phyloP scores from a whole-genome alignment of 1,139 yeast species.

The Yamadazyma triangularis region DNA sequence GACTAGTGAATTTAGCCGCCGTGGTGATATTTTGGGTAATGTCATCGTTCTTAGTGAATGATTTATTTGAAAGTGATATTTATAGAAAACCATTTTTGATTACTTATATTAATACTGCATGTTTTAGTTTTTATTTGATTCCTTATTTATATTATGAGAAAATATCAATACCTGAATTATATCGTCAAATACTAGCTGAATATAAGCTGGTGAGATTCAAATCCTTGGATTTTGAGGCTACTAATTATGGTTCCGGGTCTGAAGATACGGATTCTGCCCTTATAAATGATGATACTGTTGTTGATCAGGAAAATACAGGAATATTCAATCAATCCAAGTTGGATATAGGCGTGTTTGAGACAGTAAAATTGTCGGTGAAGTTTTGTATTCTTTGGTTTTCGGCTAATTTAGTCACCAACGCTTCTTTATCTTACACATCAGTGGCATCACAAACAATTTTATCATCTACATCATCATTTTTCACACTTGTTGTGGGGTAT shows the following conservation, averaged over 20 bases:
- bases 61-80: conserved; percentile 59
- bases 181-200: conserved; percentile 17
- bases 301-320: conserved; percentile 9
- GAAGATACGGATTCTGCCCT: conserved; percentile 5
- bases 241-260: conserved; percentile 15
- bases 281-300: neutral
- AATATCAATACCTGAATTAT: conserved; percentile 18
- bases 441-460: conserved; percentile 92
- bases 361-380: conserved; percentile 64
- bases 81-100: conserved; percentile 92
- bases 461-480: conserved; percentile 88
- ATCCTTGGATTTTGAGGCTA: conserved; percentile 9
- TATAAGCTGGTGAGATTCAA: conserved; percentile 9
- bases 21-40: conserved; percentile 88
- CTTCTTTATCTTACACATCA: conserved; percentile 80
- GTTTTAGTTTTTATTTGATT: conserved; percentile 71
- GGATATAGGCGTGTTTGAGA: conserved; percentile 36
- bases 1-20: conserved; percentile 63
- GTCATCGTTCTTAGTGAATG: conserved; percentile 76
- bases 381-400: conserved; percentile 86
- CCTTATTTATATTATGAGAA: conserved; percentile 47
- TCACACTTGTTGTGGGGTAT: conserved; percentile 82
- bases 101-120: conserved; percentile 85
- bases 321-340: too few relatives aligned
- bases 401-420: conserved; percentile 85